Evolutionary conservation across 768 basidiomycete species (phyloP).

Genomic region (Hirschioporus abietinus): DNA sequence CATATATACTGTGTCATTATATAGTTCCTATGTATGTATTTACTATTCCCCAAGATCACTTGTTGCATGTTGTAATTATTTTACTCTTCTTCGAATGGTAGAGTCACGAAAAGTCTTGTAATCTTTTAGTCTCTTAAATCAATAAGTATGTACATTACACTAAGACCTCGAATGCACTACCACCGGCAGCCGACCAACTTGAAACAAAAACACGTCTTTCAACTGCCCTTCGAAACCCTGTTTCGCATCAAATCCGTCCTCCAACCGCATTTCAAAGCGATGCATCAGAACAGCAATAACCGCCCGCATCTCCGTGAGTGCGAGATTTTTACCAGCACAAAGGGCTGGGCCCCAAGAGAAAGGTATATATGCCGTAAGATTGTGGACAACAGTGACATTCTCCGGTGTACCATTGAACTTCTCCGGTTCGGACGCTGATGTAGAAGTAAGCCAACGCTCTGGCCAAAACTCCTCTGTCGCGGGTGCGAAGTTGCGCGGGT

Average conservation of each 20-base stretch:
- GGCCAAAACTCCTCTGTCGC: constrained; percentile 36
- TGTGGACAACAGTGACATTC: constrained; percentile 15
- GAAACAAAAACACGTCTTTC: constrained; percentile 24
- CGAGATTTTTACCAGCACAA: constrained; percentile 46
- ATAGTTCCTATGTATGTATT: too few species aligned
- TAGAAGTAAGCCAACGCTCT: constrained; percentile 33
- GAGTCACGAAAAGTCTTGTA: not conserved
- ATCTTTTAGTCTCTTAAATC: too few species aligned
- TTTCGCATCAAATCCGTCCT: constrained; percentile 22
- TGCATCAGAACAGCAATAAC: constrained; percentile 28
- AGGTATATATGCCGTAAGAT: constrained; percentile 32
- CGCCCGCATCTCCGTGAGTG: constrained; percentile 30
- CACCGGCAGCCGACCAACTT: not conserved
- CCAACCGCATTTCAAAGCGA: constrained; percentile 28
- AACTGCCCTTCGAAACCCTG: constrained; percentile 23
- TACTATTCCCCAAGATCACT: too few species aligned
- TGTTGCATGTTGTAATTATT: not conserved
- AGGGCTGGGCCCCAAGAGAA: constrained; percentile 45
- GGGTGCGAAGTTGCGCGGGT: constrained; percentile 41
- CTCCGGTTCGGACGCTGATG: not conserved
- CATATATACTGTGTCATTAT: too few species aligned
- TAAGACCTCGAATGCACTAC: not conserved
- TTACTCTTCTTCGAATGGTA: not conserved
- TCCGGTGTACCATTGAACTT: constrained; percentile 3
- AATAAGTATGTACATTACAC: not conserved